Conservation (phyloP, 371 early-diverging fungal genomes). For the Mortierella sp. region DNA sequence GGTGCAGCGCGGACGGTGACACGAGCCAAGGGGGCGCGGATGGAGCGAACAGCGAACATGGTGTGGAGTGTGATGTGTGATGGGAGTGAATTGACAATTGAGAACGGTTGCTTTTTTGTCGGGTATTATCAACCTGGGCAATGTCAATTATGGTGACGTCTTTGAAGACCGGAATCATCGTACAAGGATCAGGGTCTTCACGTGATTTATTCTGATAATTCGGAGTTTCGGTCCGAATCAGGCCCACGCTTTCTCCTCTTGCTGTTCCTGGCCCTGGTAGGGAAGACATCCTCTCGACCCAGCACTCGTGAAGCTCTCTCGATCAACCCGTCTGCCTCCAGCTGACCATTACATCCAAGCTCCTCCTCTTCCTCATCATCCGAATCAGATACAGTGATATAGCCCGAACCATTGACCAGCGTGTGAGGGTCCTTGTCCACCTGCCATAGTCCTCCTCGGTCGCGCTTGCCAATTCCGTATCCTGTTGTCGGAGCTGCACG, state of each 20-base stretch:
- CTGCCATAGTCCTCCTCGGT: slow-evolving; percentile 38
- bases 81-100: slow-evolving; percentile 8
- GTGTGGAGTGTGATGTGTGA: slow-evolving; percentile 26
- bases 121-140: not conserved
- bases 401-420: slow-evolving; percentile 18
- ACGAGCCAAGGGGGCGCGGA: slow-evolving; percentile 55
- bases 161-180: not conserved
- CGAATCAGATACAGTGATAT: slow-evolving; percentile 43
- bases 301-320: not conserved
- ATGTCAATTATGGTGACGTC: not conserved
- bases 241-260: not conserved
- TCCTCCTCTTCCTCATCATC: slow-evolving; percentile 51
- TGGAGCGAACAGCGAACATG: slow-evolving; percentile 53
- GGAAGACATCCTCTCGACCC: not conserved
- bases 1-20: slow-evolving; percentile 45
- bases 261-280: not conserved
- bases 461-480: slow-evolving; percentile 40
- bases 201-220: too few relatives aligned
- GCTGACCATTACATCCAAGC: slow-evolving; percentile 37
- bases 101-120: not conserved
- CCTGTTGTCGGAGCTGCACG: slow-evolving; percentile 18
- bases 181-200: not conserved
- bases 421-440: slow-evolving; percentile 15
- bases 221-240: too few relatives aligned
- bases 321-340: slow-evolving; percentile 27